Evolutionary conservation across 1,284 basidiomycete species (phyloP).

Genomic region (Leccinum griseonigrum): DNA sequence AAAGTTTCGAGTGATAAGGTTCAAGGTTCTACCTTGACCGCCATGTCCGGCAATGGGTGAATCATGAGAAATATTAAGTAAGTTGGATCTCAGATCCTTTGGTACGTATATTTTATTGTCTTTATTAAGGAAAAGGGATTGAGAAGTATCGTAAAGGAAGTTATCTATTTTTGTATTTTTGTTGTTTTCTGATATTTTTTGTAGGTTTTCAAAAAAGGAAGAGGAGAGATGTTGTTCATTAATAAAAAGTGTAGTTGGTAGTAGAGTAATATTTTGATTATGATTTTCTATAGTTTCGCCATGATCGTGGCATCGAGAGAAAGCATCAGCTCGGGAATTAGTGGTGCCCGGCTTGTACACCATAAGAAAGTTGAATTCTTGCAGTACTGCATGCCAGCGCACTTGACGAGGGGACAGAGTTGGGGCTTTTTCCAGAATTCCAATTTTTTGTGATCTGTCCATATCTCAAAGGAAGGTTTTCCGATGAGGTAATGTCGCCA

Average conservation of each 20-base stretch:
- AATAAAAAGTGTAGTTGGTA: neutral
- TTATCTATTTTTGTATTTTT: neutral
- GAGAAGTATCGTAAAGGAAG: neutral
- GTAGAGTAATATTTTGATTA: neutral
- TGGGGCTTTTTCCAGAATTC: too few relatives aligned
- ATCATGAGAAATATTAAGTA: too few relatives aligned
- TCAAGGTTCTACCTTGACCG: neutral
- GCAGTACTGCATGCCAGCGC: neutral
- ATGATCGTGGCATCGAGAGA: neutral
- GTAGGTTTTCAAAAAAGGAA: too few relatives aligned
- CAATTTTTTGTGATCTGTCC: neutral
- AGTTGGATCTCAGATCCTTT: too few relatives aligned
- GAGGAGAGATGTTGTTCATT: neutral
- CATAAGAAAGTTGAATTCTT: neutral
- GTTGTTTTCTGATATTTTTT: too few relatives aligned
- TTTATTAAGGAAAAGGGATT: neutral
- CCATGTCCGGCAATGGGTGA: neutral
- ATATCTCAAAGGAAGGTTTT: neutral
- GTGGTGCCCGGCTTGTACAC: fast-evolving
- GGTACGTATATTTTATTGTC: neutral
- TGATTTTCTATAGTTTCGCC: neutral
- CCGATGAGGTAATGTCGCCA: neutral
- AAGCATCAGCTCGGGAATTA: fast-evolving
- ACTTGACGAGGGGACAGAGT: neutral
- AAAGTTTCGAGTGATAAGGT: neutral